phyloP scores from a whole-genome alignment of 1,284 basidiomycete species.

The Athelia sp. region DNA sequence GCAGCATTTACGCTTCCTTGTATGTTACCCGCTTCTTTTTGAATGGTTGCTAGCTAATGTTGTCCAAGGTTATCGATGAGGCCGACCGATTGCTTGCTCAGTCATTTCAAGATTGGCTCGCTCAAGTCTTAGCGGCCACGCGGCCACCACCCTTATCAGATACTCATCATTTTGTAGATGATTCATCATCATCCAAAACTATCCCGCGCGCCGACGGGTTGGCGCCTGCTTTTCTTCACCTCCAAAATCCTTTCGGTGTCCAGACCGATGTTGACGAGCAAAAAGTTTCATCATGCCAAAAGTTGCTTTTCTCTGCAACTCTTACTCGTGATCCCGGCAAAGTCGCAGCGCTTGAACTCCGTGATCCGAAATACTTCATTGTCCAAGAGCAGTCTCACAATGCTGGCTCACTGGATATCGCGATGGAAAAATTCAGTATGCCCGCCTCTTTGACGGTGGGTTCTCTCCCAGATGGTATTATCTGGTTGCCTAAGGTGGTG shows the following conservation, averaged over 20 bases:
- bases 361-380: conserved; percentile 85
- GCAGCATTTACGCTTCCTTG: conserved; percentile 91
- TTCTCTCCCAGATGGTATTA: conserved; percentile 3
- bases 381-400: conserved; percentile 52
- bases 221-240: conserved; percentile 52
- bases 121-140: conserved; percentile 72
- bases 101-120: conserved; percentile 94
- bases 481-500: conserved; percentile 1
- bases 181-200: conserved; percentile 4
- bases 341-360: conserved; percentile 77
- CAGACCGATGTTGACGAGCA: conserved; percentile 50
- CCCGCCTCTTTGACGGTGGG: conserved; percentile 71
- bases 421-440: conserved; percentile 78
- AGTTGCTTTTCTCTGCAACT: conserved; percentile 95
- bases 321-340: conserved; percentile 92
- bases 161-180: background rate
- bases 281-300: conserved; percentile 76
- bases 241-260: conserved; percentile 32
- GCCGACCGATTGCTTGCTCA: conserved; percentile 93
- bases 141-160: conserved; percentile 34
- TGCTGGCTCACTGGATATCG: conserved; percentile 40
- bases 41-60: background rate
- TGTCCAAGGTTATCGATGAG: conserved; percentile 86
- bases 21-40: conserved; percentile 25
- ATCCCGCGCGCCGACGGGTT: conserved; percentile 44